These are phyloP conservation scores for Aquilaria yunnanensis DNA, from an alignment of 345 rosid species.

Conservation along the genomic window DNA sequence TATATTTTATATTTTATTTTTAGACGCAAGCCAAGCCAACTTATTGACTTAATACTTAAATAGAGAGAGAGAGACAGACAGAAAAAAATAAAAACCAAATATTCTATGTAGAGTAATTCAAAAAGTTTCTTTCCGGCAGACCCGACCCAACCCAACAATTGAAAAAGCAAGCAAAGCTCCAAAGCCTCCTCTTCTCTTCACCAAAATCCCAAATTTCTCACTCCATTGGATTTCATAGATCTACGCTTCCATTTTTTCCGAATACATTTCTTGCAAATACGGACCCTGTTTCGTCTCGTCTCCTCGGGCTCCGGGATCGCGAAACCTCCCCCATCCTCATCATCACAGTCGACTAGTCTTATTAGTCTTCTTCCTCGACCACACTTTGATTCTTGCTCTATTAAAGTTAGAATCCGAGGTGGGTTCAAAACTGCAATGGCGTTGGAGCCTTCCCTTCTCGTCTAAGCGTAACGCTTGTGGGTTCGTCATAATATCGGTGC, in stretches of 20 bases:
- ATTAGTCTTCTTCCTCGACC: too few species aligned
- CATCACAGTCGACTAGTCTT: neutral
- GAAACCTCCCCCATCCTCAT: neutral
- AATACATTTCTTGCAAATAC: neutral
- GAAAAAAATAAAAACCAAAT: constrained; percentile 1
- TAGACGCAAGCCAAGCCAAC: too few species aligned
- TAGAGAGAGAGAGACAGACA: too few species aligned
- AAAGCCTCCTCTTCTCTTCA: neutral
- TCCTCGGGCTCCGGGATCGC: constrained; percentile 7
- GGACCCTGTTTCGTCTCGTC: neutral
- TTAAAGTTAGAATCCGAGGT: constrained; percentile 50
- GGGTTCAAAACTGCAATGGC: neutral
- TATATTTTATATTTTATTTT: too few species aligned
- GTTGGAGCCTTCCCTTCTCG: neutral
- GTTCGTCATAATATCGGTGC: constrained; percentile 15
- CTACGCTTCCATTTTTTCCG: constrained; percentile 11
- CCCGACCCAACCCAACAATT: neutral
- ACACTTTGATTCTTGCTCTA: neutral
- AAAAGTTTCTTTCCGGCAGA: constrained; percentile 13
- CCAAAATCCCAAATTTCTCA: constrained; percentile 5
- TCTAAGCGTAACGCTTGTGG: constrained; percentile 17
- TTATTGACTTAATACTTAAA: too few species aligned
- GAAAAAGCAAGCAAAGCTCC: neutral
- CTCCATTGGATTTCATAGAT: constrained; percentile 11
- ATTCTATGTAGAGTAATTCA: neutral